Conservation (phyloP, 2,329 filamentous ascomycete species). For the Proliferodiscus dingleyae region DNA sequence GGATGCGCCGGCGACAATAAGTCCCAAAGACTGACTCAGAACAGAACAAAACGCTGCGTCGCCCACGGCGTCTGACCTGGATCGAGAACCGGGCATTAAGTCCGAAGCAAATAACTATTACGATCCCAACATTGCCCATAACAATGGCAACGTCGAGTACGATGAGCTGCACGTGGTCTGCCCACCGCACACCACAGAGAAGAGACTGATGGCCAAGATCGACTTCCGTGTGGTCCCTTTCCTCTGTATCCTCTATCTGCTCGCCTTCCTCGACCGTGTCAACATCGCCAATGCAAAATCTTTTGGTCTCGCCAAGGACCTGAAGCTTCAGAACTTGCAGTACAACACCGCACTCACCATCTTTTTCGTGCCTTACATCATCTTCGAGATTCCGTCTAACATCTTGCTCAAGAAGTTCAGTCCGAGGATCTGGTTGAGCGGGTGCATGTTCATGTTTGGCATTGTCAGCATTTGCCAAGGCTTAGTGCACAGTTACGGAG, state of each 20-base stretch:
- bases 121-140: slow-evolving; percentile 18
- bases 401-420: slow-evolving; percentile 64
- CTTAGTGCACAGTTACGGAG: slow-evolving; percentile 60
- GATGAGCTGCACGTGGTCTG: slow-evolving; percentile 28
- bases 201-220: slow-evolving; percentile 62
- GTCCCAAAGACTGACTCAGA: too few relatives aligned
- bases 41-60: slow-evolving; percentile 14
- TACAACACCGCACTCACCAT: slow-evolving; percentile 76
- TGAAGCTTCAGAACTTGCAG: slow-evolving; percentile 52
- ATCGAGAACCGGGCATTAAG: slow-evolving; percentile 22
- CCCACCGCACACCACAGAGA: slow-evolving; percentile 42
- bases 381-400: slow-evolving; percentile 69
- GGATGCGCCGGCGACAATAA: too few relatives aligned
- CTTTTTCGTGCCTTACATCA: slow-evolving; percentile 75
- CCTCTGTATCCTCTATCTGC: slow-evolving; percentile 65
- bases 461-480: slow-evolving; percentile 31
- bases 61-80: slow-evolving; percentile 15
- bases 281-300: slow-evolving; percentile 76
- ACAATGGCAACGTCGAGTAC: slow-evolving; percentile 14
- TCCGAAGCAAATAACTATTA: slow-evolving; percentile 21
- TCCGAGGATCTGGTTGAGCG: slow-evolving; percentile 66
- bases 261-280: slow-evolving; percentile 67
- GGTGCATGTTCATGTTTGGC: slow-evolving; percentile 71
- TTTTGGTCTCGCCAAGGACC: slow-evolving; percentile 59
- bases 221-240: slow-evolving; percentile 69